Evolutionary conservation across 345 rosid species (phyloP), one percentile per base, ranked within the genome.

Genomic region (Eucalyptus erythrocorys): DNA sequence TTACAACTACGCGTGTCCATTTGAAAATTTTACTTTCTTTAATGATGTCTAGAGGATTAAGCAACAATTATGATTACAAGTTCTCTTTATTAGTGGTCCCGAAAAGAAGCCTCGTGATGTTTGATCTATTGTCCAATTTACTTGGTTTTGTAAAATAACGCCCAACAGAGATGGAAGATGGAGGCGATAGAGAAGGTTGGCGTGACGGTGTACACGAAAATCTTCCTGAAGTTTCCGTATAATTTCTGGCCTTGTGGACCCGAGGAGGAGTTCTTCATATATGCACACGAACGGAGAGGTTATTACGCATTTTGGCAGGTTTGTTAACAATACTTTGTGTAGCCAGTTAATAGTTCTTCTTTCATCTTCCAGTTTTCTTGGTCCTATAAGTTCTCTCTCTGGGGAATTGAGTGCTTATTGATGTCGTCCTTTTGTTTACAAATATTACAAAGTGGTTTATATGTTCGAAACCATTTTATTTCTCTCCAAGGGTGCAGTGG

Each of bases 241-340:
- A 95, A 93, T 90, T 97, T 97, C 89, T 97, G 99, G 99, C 95
- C 99, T 27, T 94, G 95, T 86, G 95, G 96, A 84, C 94, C 98
- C 81, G 98, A 91, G 53, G 95, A 95, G 81, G 99, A 98, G 94
- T 97, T 98, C 87, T 97, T 97, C 93, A 97, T 98, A 88, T 98
- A 97, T 86, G 99, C 98, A 61, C 98, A 97, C 91, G 99, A 97
- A 91, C 95, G 96, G 55, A 95, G 99, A 92, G 99, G 99, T 85
- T 98, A 97, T 91, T 98, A 94, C 93, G 97, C 99, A 15, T 98
- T 97, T 91, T 98, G 99, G 99, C 68, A 59, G 68, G 68, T 59
- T 59, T 59, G 68, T 27, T 37, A 87, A 87, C 66, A 14, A 47
- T 22, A 45, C 85, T 17, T 55, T 49, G 80, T 71, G 80, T 82